phyloP scores from a whole-genome alignment of 352 stramenopile species.

The Peronospora destructor region DNA sequence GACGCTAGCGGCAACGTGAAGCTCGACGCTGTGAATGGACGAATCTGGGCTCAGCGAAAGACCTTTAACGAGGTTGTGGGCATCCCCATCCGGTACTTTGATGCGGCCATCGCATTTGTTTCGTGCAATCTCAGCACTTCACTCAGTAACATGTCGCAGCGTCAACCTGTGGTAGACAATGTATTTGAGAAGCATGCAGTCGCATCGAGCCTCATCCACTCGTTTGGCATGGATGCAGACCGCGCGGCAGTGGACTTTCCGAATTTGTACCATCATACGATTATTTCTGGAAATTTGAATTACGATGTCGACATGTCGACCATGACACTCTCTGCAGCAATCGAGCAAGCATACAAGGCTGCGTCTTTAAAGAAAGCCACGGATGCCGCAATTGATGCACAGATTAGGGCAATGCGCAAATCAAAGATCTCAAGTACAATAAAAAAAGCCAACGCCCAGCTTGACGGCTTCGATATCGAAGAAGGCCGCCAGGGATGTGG shows the following conservation, averaged over 20 bases:
- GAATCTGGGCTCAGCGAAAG: conserved; percentile 68
- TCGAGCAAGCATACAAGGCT: conserved; percentile 76
- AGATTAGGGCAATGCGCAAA: conserved; percentile 40
- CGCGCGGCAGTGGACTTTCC: conserved; percentile 69
- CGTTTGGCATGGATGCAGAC: conserved; percentile 77
- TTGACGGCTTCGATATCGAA: conserved; percentile 11
- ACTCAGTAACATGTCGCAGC: conserved; percentile 25
- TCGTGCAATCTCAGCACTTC: conserved; percentile 65
- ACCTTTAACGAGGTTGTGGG: conserved; percentile 73
- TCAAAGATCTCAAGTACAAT: neutral
- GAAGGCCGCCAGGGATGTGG: conserved; percentile 13
- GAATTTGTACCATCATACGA: conserved; percentile 81
- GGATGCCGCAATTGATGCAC: conserved; percentile 50
- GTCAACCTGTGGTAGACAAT: conserved; percentile 23
- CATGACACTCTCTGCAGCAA: conserved; percentile 24
- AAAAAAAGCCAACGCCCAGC: conserved; percentile 9
- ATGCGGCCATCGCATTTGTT: conserved; percentile 79
- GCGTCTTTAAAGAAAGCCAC: conserved; percentile 53
- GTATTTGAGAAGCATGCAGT: conserved; percentile 48
- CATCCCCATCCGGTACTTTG: conserved; percentile 77
- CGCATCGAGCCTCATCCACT: conserved; percentile 61
- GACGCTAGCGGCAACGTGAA: conserved; percentile 74
- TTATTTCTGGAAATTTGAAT: conserved; percentile 75
- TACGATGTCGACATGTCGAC: conserved; percentile 60
- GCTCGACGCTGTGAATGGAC: conserved; percentile 57